These are phyloP conservation scores for Coccomyxa sp. DNA, from an alignment of 139 green algal species.

Conservation along the genomic window DNA sequence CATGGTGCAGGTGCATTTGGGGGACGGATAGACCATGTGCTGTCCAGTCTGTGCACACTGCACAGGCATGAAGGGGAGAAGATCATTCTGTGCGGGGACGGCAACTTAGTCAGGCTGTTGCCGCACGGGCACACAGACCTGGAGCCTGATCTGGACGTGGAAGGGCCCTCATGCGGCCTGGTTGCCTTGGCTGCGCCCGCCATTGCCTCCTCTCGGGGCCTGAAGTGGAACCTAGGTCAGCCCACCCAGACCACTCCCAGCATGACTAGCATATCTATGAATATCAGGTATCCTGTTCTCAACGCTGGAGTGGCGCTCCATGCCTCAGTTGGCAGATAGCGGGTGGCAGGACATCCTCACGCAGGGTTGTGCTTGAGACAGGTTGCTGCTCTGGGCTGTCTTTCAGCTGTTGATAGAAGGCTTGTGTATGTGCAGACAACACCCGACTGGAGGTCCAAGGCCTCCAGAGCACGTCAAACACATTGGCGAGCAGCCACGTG, in stretches of 20 bases:
- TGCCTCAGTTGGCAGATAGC: too few species aligned
- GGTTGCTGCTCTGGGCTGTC: neutral
- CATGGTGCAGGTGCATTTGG: constrained; percentile 78
- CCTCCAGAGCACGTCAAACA: constrained; percentile 77
- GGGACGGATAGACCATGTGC: constrained; percentile 88
- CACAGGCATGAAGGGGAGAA: constrained; percentile 61
- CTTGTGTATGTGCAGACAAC: constrained; percentile 32
- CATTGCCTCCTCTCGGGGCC: constrained; percentile 51
- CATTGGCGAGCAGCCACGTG: constrained; percentile 50
- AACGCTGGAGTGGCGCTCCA: too few species aligned
- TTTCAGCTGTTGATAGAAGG: too few species aligned
- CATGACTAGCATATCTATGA: too few species aligned
- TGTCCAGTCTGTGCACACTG: constrained; percentile 81
- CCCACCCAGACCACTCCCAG: neutral
- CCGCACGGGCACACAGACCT: constrained; percentile 52
- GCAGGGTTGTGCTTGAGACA: neutral
- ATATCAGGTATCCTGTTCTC: too few species aligned
- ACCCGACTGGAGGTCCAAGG: constrained; percentile 53
- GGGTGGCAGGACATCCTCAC: too few species aligned
- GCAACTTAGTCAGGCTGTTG: constrained; percentile 79
- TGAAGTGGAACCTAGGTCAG: constrained; percentile 80
- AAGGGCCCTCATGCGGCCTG: constrained; percentile 85
- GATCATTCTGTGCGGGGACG: constrained; percentile 77
- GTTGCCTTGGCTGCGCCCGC: constrained; percentile 64
- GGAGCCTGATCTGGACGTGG: constrained; percentile 31